A percentile compares a stretch with the other conserved stretches of the same genome.
Evolutionary conservation across 2,329 filamentous ascomycete genomes (phyloP).

Genomic region (Ascochyta viciae-villosae): DNA sequence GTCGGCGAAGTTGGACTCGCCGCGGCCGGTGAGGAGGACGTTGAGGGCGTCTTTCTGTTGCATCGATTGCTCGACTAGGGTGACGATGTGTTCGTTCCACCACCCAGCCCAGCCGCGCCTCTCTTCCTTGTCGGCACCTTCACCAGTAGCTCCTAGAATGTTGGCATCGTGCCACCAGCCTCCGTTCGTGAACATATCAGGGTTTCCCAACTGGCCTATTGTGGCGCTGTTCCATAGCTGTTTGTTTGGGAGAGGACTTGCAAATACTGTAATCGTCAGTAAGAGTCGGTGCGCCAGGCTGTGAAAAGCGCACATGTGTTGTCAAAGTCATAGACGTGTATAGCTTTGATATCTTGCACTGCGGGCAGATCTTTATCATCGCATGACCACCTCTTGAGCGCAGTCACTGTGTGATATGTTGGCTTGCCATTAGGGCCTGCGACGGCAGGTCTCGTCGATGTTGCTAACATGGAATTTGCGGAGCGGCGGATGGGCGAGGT

Average conservation of each 20-base stretch:
- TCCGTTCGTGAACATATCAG: conserved; percentile 79
- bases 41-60: conserved; percentile 83
- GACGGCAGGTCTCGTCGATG: conserved; percentile 39
- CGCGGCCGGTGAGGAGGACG: conserved; percentile 86
- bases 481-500: conserved; percentile 27
- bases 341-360: conserved; percentile 72
- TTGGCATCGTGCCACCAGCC: conserved; percentile 97
- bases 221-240: conserved; percentile 84
- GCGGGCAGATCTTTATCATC: conserved; percentile 75
- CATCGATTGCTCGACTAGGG: conserved; percentile 81
- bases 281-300: conserved; percentile 4
- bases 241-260: conserved; percentile 86
- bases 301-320: conserved; percentile 74
- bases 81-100: conserved; percentile 92
- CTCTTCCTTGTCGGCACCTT: conserved; percentile 83
- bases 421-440: conserved; percentile 38
- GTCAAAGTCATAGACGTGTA: conserved; percentile 98
- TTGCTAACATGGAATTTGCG: conserved; percentile 41
- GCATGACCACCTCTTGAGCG: conserved; percentile 84
- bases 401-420: conserved; percentile 67
- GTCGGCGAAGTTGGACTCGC: conserved; percentile 77
- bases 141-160: conserved; percentile 85
- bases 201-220: conserved; percentile 76
- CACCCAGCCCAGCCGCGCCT: conserved; percentile 84
- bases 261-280: conserved; percentile 70